Evolutionary conservation across 192 early-diverging fungal species (phyloP).

Genomic region (Neocallimastix lanati): DNA sequence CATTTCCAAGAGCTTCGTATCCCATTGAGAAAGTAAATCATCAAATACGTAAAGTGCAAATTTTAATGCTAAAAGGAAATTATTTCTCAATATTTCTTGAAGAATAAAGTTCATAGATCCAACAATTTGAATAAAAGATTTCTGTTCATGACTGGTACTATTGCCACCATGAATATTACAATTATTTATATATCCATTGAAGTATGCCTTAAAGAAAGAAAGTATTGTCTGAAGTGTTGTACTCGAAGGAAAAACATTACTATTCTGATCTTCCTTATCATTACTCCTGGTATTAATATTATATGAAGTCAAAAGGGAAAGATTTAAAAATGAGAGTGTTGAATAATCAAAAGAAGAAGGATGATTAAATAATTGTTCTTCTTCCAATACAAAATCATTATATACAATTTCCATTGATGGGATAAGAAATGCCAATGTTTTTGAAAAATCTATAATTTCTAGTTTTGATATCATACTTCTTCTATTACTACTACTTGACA

Average conservation of each 20-base stretch:
- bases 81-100: neutral
- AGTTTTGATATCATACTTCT: neutral
- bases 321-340: neutral
- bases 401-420: neutral
- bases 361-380: neutral
- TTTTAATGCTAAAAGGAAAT: neutral
- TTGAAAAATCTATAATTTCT: neutral
- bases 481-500: neutral
- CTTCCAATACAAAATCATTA: neutral
- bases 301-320: neutral
- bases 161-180: neutral
- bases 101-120: neutral
- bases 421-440: neutral
- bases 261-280: neutral
- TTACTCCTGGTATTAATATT: neutral
- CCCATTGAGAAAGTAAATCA: neutral
- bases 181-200: neutral
- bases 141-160: neutral
- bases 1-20: neutral
- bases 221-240: neutral
- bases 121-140: neutral
- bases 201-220: neutral
- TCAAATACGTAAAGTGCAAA: neutral
- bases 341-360: neutral
- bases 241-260: neutral